Conservation (phyloP, 371 early-diverging fungal species). For the Actinomucor elegans region DNA sequence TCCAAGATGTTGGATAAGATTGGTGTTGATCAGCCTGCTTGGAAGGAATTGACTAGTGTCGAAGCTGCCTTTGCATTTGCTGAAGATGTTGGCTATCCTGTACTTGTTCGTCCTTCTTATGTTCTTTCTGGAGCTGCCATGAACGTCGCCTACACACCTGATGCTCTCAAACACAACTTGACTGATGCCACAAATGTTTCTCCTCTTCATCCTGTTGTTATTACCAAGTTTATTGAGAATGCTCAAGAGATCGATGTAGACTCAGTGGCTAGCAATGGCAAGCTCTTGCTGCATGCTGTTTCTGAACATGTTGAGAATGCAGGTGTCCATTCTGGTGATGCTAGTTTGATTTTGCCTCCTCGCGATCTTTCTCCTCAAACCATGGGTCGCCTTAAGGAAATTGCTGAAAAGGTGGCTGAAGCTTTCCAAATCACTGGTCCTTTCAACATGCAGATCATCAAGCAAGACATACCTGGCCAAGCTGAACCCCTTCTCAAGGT, state of each 20-base stretch:
- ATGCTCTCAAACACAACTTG: slow-evolving; percentile 71
- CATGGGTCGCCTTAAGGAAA: slow-evolving; percentile 67
- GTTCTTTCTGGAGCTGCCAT: slow-evolving; percentile 96
- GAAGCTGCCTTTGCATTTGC: slow-evolving; percentile 83
- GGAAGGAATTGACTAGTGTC: slow-evolving; percentile 86
- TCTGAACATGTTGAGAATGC: slow-evolving; percentile 96
- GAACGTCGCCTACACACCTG: slow-evolving; percentile 85
- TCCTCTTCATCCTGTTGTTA: slow-evolving; percentile 90
- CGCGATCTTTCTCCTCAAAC: slow-evolving; percentile 68
- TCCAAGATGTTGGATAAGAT: slow-evolving; percentile 84
- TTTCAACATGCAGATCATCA: slow-evolving; percentile 95
- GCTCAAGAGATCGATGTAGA: slow-evolving; percentile 96
- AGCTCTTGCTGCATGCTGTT: slow-evolving; percentile 81
- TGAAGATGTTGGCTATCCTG: slow-evolving; percentile 87
- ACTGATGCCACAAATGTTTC: slow-evolving; percentile 85
- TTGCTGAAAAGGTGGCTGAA: slow-evolving; percentile 82
- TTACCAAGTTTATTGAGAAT: slow-evolving; percentile 89
- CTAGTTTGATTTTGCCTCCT: slow-evolving; percentile 88
- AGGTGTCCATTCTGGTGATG: slow-evolving; percentile 97
- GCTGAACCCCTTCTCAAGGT: slow-evolving; percentile 70
- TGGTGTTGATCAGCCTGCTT: slow-evolving; percentile 91
- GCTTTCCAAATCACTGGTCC: slow-evolving; percentile 93
- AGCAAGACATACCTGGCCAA: slow-evolving; percentile 37
- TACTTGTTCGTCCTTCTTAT: slow-evolving; percentile 92
- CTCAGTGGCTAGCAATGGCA: slow-evolving; percentile 85